A percentile compares a stretch with the other conserved stretches of the same genome.
These are phyloP conservation scores for Phytophthora brassicae DNA, from an alignment of 352 stramenopile species.

Conservation along the genomic window DNA sequence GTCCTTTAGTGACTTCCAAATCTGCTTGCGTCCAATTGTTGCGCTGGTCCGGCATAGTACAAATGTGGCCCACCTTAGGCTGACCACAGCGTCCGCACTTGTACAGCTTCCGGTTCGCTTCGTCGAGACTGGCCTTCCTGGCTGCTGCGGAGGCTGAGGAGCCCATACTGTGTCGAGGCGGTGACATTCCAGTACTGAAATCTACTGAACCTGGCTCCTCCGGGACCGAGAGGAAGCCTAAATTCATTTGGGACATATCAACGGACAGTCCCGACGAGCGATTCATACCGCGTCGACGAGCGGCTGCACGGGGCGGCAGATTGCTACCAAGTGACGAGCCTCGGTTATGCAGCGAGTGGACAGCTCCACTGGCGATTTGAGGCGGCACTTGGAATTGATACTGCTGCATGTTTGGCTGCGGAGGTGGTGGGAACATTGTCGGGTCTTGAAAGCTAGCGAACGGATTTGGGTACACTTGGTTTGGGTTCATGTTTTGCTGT, in stretches of 20 bases:
- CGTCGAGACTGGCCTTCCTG: constrained; percentile 31
- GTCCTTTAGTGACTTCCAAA: constrained; percentile 72
- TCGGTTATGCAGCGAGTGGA: constrained; percentile 56
- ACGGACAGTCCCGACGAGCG: constrained; percentile 78
- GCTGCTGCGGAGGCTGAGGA: constrained; percentile 21
- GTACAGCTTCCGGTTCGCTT: constrained; percentile 78
- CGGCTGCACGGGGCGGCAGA: constrained; percentile 31
- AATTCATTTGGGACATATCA: constrained; percentile 84
- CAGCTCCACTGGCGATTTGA: constrained; percentile 57
- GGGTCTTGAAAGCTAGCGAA: constrained; percentile 39
- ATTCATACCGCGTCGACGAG: constrained; percentile 34
- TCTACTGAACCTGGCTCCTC: constrained; percentile 60
- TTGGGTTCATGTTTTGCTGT: constrained; percentile 31
- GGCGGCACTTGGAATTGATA: constrained; percentile 56
- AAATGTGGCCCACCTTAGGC: constrained; percentile 85
- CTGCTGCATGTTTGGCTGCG: constrained; percentile 36
- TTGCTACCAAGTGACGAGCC: constrained; percentile 54
- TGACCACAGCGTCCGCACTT: constrained; percentile 86
- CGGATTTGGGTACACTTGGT: constrained; percentile 36
- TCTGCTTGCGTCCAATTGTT: constrained; percentile 87
- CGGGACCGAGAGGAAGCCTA: constrained; percentile 66
- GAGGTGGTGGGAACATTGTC: constrained; percentile 25
- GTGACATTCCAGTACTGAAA: constrained; percentile 33
- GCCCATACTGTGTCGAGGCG: constrained; percentile 24
- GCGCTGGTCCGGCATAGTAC: constrained; percentile 81